Percentiles rank a stretch among this genome's conserved stretches.
Conservation (phyloP, 2,329 filamentous ascomycete genomes). For the Fusarium sp. region DNA sequence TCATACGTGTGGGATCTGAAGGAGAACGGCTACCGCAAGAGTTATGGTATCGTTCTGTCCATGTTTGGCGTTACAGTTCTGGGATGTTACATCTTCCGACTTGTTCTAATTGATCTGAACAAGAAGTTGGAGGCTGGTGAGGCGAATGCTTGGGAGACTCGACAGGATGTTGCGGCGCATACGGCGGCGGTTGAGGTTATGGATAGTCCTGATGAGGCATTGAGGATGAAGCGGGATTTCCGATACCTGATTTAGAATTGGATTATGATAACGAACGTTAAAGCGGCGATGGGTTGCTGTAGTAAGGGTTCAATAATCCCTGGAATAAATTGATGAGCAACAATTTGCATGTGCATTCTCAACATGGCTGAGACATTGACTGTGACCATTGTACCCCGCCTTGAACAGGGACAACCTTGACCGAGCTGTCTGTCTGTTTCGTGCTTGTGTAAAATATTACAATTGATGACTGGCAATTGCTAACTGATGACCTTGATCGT, state of each 20-base stretch:
- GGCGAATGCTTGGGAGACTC: constrained; percentile 50
- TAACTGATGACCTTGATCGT: background rate
- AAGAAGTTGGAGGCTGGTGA: constrained; percentile 59
- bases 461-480: background rate
- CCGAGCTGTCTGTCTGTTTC: no score
- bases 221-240: constrained; percentile 60
- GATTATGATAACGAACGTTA: constrained; percentile 52
- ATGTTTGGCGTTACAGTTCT: constrained; percentile 71
- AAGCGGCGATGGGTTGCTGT: background rate
- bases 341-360: constrained; percentile 1
- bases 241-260: constrained; percentile 58
- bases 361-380: constrained; percentile 12
- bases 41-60: constrained; percentile 71
- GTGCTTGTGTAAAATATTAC: background rate
- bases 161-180: constrained; percentile 52
- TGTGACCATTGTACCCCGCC: constrained; percentile 8
- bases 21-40: constrained; percentile 70
- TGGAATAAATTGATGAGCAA: background rate
- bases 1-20: constrained; percentile 71
- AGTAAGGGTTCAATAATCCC: background rate
- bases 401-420: background rate
- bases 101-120: constrained; percentile 60
- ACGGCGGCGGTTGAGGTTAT: constrained; percentile 55
- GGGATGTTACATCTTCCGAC: constrained; percentile 61
- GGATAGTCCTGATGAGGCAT: constrained; percentile 57